Conservation (phyloP, 1,284 basidiomycete genomes). For the Cutaneotrichosporon dermatis region DNA sequence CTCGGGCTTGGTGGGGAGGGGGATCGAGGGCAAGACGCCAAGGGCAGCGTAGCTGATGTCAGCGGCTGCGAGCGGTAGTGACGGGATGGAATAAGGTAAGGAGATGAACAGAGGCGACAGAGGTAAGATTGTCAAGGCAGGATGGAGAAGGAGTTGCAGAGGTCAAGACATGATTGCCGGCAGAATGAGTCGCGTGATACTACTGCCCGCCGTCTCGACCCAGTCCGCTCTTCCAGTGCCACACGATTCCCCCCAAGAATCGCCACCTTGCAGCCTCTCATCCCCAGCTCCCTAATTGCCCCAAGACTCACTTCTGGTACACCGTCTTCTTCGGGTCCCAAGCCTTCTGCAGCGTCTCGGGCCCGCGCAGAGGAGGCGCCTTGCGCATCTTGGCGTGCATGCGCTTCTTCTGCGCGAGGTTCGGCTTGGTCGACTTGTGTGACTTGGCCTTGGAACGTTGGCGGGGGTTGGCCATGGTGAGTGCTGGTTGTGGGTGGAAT, state of each 20-base stretch:
- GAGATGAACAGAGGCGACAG: not conserved
- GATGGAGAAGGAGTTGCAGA: too few relatives aligned
- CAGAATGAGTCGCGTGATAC: too few relatives aligned
- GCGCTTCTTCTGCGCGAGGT: constrained; percentile 30
- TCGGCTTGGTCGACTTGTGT: constrained; percentile 36
- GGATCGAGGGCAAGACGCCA: constrained; percentile 44
- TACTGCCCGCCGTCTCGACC: too few relatives aligned
- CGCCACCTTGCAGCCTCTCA: too few relatives aligned
- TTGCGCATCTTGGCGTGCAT: constrained; percentile 53
- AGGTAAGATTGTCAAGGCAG: not conserved
- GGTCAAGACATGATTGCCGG: too few relatives aligned
- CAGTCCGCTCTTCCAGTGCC: too few relatives aligned
- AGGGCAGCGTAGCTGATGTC: constrained; percentile 45
- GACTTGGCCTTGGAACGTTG: constrained; percentile 55
- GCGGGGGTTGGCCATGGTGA: constrained; percentile 81
- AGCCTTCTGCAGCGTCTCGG: constrained; percentile 72
- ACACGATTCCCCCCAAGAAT: too few relatives aligned
- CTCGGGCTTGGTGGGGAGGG: constrained; percentile 31
- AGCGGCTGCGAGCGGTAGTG: too few relatives aligned
- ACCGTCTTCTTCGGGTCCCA: constrained; percentile 90
- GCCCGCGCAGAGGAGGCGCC: constrained; percentile 75
- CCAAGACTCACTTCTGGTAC: constrained; percentile 76
- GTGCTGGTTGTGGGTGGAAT: not conserved
- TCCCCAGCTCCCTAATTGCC: too few relatives aligned
- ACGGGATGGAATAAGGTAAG: too few relatives aligned